These are phyloP conservation scores for Emergomyces pasteurianus DNA, from an alignment of 2,329 filamentous ascomycete species.

Conservation along the genomic window DNA sequence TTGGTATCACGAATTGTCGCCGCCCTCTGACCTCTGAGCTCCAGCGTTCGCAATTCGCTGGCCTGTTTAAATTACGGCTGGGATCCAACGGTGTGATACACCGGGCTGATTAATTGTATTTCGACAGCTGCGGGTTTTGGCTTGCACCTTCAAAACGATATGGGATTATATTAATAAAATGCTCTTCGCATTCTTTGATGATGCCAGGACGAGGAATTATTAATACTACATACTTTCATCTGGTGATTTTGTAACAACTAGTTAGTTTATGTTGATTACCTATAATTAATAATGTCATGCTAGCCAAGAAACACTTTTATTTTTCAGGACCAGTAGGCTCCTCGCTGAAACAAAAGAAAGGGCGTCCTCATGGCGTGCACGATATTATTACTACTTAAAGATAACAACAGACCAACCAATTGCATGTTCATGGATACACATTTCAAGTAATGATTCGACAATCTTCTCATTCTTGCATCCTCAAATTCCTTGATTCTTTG, in stretches of 20 bases:
- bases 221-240: not conserved
- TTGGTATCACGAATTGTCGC: not conserved
- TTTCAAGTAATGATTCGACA: not conserved
- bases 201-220: not conserved
- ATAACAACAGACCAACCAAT: not conserved
- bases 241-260: too few relatives aligned
- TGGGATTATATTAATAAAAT: not conserved
- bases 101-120: not conserved
- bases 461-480: too few relatives aligned
- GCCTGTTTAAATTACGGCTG: not conserved
- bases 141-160: not conserved
- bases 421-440: not conserved
- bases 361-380: not conserved
- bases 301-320: too few relatives aligned
- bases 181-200: too few relatives aligned
- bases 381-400: not conserved
- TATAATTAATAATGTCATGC: too few relatives aligned
- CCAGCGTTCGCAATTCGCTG: not conserved
- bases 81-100: not conserved
- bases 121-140: not conserved
- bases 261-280: too few relatives aligned
- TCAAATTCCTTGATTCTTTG: too few relatives aligned
- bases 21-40: not conserved
- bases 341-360: not conserved
- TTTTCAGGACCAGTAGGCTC: too few relatives aligned